These are phyloP conservation scores for Mycogone perniciosa DNA, from an alignment of 2,329 filamentous ascomycete species.

Conservation along the genomic window DNA sequence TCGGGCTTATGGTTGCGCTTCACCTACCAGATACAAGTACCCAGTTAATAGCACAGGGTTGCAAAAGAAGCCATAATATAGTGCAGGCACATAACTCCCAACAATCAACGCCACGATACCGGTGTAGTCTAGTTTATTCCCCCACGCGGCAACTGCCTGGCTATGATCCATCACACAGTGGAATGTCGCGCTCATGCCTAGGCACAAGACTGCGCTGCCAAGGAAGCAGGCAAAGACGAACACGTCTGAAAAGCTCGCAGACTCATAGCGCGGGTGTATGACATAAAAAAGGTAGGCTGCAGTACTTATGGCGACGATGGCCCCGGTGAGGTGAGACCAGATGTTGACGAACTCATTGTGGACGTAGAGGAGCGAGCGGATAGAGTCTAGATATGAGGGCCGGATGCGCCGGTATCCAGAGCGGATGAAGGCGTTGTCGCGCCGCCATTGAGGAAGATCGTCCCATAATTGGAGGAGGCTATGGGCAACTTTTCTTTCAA, in stretches of 20 bases:
- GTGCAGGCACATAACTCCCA: constrained; percentile 79
- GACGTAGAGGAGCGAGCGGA: constrained; percentile 44
- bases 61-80: constrained; percentile 83
- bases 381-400: constrained; percentile 40
- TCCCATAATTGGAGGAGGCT: constrained; percentile 49
- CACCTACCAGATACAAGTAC: constrained; percentile 69
- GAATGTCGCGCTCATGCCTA: constrained; percentile 78
- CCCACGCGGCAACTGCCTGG: constrained; percentile 66
- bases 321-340: constrained; percentile 60
- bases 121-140: constrained; percentile 90
- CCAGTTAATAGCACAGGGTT: constrained; percentile 55
- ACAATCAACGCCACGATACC: constrained; percentile 90
- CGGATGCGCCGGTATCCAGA: constrained; percentile 47
- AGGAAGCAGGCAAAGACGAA: constrained; percentile 75
- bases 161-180: constrained; percentile 86
- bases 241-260: constrained; percentile 58
- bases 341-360: constrained; percentile 61
- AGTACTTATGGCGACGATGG: constrained; percentile 48
- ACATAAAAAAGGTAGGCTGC: constrained; percentile 48
- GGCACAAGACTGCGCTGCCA: constrained; percentile 61
- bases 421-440: constrained; percentile 52
- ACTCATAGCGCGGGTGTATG: constrained; percentile 59
- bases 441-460: constrained; percentile 52
- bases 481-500: constrained; percentile 35
- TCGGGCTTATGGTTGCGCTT: not conserved